Conservation (phyloP, 2,329 filamentous ascomycete species). For the Niveomyces coronatus region DNA sequence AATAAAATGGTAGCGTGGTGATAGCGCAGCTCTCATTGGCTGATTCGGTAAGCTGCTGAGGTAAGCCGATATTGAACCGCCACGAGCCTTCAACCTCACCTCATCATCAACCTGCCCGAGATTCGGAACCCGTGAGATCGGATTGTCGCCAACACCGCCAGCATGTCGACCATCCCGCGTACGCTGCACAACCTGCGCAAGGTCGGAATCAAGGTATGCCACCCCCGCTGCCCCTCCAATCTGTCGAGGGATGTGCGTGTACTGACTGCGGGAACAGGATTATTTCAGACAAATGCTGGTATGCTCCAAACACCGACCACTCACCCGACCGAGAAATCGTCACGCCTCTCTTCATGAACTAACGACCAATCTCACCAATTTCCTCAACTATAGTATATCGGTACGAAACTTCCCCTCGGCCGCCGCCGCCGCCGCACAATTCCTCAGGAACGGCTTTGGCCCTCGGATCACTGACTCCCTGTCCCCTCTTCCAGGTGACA, state of each 20-base stretch:
- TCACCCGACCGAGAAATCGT: conserved; percentile 14
- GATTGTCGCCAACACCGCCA: conserved; percentile 25
- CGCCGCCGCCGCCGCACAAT: not conserved
- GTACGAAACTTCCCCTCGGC: conserved; percentile 30
- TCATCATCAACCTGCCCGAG: conserved; percentile 10
- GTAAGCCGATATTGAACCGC: conserved; percentile 22
- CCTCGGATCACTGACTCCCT: no score
- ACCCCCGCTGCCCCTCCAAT: not conserved
- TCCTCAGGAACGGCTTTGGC: no score
- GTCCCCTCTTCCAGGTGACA: conserved; percentile 58
- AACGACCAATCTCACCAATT: not conserved
- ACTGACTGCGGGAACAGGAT: conserved; percentile 45
- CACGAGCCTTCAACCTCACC: conserved; percentile 13
- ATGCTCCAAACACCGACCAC: conserved; percentile 34
- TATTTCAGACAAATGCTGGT: conserved; percentile 89
- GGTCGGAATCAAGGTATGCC: conserved; percentile 72
- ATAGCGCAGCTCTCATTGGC: conserved; percentile 4
- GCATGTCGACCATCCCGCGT: conserved; percentile 85
- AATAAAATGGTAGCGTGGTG: conserved; percentile 3
- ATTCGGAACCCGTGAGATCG: conserved; percentile 10
- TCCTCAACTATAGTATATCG: conserved; percentile 40
- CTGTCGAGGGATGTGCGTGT: not conserved
- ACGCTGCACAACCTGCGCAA: conserved; percentile 80
- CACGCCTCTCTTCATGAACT: not conserved
- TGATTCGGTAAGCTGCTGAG: not conserved